phyloP scores from a whole-genome alignment of 2,329 filamentous ascomycete species.

The Rosellinia necatrix region DNA sequence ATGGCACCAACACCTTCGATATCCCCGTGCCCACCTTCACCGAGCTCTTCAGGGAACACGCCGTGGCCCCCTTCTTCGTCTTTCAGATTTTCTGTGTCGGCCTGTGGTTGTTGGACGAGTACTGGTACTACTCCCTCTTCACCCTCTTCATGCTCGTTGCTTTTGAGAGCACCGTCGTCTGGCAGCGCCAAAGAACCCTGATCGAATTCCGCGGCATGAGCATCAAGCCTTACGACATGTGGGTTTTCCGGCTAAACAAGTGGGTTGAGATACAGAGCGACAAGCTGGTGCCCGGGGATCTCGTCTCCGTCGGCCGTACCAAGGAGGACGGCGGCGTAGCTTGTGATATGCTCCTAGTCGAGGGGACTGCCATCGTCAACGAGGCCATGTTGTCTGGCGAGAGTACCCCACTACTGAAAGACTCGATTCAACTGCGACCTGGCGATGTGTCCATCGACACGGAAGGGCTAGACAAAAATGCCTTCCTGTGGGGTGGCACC shows the following conservation, averaged over 20 bases:
- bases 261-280: constrained; percentile 92
- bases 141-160: constrained; percentile 97
- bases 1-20: constrained; percentile 94
- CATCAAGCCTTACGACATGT: constrained; percentile 97
- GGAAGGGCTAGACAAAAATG: constrained; percentile 93
- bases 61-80: constrained; percentile 97
- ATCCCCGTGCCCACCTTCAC: constrained; percentile 95
- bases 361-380: constrained; percentile 96
- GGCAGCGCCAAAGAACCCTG: constrained; percentile 95
- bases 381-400: constrained; percentile 99
- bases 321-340: constrained; percentile 97
- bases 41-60: constrained; percentile 97
- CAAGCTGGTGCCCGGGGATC: constrained; percentile 87
- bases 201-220: constrained; percentile 98
- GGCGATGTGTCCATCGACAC: constrained; percentile 79
- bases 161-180: constrained; percentile 98
- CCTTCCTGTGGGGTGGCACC: constrained; percentile 95
- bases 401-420: constrained; percentile 94
- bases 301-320: constrained; percentile 88
- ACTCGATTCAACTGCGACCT: constrained; percentile 90
- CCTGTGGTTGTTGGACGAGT: constrained; percentile 97
- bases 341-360: constrained; percentile 94
- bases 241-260: constrained; percentile 83
- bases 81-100: constrained; percentile 99
- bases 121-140: constrained; percentile 99